These are phyloP conservation scores for Crithidia expoeki DNA, from an alignment of 208 protist species.

Conservation along the genomic window DNA sequence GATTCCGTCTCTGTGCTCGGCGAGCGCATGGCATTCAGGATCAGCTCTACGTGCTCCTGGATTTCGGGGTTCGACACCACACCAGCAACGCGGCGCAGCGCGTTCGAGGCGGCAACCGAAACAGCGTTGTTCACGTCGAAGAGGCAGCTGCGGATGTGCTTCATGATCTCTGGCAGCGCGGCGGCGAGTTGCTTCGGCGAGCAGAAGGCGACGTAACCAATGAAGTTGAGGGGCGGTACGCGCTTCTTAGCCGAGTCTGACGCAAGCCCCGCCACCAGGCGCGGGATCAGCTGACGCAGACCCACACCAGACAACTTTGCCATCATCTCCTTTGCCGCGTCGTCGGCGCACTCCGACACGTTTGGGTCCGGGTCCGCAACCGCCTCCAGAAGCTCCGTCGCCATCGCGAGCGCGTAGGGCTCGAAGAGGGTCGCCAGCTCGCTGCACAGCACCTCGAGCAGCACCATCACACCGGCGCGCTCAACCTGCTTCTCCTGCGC, in stretches of 20 bases:
- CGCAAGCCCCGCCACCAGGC: conserved; percentile 71
- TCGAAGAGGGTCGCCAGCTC: conserved; percentile 80
- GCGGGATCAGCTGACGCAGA: conserved; percentile 87
- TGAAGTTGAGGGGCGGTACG: conserved; percentile 88
- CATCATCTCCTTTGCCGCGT: conserved; percentile 85
- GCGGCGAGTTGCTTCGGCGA: conserved; percentile 90
- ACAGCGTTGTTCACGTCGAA: conserved; percentile 93
- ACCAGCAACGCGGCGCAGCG: conserved; percentile 87
- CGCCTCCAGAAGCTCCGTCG: conserved; percentile 69
- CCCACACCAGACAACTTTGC: conserved; percentile 80
- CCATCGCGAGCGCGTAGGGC: conserved; percentile 85
- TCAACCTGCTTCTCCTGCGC: conserved; percentile 78
- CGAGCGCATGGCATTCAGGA: conserved; percentile 87
- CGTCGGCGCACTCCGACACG: conserved; percentile 88
- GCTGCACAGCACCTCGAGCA: conserved; percentile 86
- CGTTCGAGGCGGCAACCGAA: conserved; percentile 73
- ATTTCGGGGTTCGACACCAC: conserved; percentile 93
- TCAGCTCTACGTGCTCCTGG: conserved; percentile 87
- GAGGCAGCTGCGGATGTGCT: conserved; percentile 83
- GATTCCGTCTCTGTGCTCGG: conserved; percentile 89
- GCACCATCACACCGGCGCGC: conserved; percentile 83
- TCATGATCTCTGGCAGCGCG: conserved; percentile 90
- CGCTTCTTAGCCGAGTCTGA: conserved; percentile 83
- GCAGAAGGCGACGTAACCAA: conserved; percentile 92
- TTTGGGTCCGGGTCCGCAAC: conserved; percentile 86